Percentiles rank a stretch among this genome's conserved stretches.
These are phyloP conservation scores for Boletales sp. DNA, from an alignment of 768 basidiomycete genomes.

Conservation along the genomic window DNA sequence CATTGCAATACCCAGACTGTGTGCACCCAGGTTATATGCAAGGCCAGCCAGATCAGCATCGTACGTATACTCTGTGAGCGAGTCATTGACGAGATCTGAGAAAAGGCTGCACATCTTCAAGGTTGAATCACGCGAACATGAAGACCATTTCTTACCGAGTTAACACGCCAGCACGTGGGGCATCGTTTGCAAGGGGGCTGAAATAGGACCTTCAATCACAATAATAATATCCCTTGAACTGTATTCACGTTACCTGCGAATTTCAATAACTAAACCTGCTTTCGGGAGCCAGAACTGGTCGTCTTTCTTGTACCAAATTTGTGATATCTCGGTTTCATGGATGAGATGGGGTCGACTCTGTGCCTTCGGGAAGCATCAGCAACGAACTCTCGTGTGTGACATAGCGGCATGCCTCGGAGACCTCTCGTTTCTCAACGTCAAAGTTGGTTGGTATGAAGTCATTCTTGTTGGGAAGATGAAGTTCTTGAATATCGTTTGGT, in stretches of 20 bases:
- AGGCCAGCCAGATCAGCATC: constrained; percentile 92
- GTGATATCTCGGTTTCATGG: constrained; percentile 62
- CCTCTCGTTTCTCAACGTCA: constrained; percentile 73
- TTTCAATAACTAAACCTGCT: constrained; percentile 69
- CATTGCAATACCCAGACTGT: constrained; percentile 64
- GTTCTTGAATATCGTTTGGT: constrained; percentile 59
- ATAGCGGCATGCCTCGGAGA: constrained; percentile 47
- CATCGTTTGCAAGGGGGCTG: constrained; percentile 56
- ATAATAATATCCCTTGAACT: neutral
- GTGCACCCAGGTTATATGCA: constrained; percentile 60
- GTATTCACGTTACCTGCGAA: constrained; percentile 55
- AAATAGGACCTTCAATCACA: neutral
- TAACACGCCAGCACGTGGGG: constrained; percentile 68
- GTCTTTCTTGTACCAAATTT: constrained; percentile 96
- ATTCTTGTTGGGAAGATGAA: constrained; percentile 82
- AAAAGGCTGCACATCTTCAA: constrained; percentile 52
- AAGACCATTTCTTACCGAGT: constrained; percentile 50
- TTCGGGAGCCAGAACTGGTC: constrained; percentile 96
- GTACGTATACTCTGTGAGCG: constrained; percentile 87
- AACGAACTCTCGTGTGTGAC: neutral
- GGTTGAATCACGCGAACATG: neutral
- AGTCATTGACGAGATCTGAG: constrained; percentile 81
- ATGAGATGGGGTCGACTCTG: constrained; percentile 72
- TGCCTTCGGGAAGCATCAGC: constrained; percentile 47
- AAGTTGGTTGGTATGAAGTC: constrained; percentile 87